Evolutionary conservation across 495 filamentous ascomycete genomes (phyloP).

Genomic region (Terfezia boudieri): DNA sequence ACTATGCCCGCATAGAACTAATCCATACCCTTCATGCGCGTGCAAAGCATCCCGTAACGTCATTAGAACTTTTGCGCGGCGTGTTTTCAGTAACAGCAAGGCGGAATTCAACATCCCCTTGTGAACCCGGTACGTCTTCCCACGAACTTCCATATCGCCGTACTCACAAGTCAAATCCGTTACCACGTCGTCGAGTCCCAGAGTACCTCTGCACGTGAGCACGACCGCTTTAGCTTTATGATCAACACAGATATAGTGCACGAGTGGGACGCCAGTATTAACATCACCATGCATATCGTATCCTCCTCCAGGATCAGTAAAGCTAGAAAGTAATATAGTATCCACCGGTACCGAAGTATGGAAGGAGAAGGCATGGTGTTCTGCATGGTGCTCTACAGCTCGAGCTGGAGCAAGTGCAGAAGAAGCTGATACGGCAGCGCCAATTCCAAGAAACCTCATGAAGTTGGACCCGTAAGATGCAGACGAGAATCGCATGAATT

Average conservation of each 20-base stretch:
- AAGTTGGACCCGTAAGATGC: conserved; percentile 56
- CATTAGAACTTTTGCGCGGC: conserved; percentile 40
- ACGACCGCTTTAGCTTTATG: conserved; percentile 60
- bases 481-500: conserved; percentile 57
- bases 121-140: conserved; percentile 47
- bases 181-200: conserved; percentile 61
- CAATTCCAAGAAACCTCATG: conserved; percentile 45
- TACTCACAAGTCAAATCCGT: conserved; percentile 70
- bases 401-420: conserved; percentile 19
- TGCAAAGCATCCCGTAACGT: conserved; percentile 50
- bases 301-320: conserved; percentile 52
- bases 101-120: conserved; percentile 70
- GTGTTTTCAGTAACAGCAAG: conserved; percentile 40
- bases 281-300: conserved; percentile 49
- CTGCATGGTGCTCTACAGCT: conserved; percentile 26
- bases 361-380: conserved; percentile 48
- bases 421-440: conserved; percentile 19
- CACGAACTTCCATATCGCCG: conserved; percentile 45
- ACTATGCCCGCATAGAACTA: conserved; percentile 57
- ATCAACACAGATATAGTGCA: conserved; percentile 58
- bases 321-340: conserved; percentile 53
- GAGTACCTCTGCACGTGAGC: conserved; percentile 50
- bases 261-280: conserved; percentile 49
- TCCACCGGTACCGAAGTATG: conserved; percentile 44
- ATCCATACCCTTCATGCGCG: conserved; percentile 47